These are phyloP conservation scores for Patellifolia procumbens DNA, from an alignment of 179 eudicot genomes.

Conservation along the genomic window DNA sequence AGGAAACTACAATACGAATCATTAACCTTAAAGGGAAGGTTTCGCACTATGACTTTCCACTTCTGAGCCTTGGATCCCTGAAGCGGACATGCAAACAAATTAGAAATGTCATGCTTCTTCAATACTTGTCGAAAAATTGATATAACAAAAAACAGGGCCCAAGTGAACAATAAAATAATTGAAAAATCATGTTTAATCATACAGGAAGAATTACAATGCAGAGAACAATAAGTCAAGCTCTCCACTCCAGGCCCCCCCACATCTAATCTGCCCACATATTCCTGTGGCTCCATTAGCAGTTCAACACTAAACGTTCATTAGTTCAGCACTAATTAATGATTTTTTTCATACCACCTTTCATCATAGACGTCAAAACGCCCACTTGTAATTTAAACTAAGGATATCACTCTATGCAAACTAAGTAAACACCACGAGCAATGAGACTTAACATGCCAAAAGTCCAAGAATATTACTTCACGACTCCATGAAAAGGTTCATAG, in stretches of 20 bases:
- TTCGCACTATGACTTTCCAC: conserved; percentile 84
- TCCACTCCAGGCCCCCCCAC: neutral
- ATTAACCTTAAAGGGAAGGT: conserved; percentile 78
- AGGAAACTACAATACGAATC: neutral
- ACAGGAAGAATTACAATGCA: neutral
- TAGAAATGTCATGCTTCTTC: conserved; percentile 8
- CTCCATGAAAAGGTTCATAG: neutral
- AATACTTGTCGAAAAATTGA: conserved; percentile 2
- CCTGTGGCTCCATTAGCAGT: neutral
- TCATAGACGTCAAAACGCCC: neutral
- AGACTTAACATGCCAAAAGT: neutral
- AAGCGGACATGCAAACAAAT: conserved; percentile 19
- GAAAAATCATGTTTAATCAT: neutral
- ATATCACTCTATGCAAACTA: neutral
- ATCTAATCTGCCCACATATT: neutral
- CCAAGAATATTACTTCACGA: neutral
- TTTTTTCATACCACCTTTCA: neutral
- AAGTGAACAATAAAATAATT: neutral
- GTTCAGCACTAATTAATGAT: neutral
- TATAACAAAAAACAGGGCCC: neutral
- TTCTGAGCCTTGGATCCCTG: conserved; percentile 88
- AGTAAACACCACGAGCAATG: neutral
- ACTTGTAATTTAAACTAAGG: neutral
- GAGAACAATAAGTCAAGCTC: neutral
- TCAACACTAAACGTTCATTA: neutral